Percentiles rank a stretch among this genome's conserved stretches.
These are phyloP conservation scores for Schizochytrium sp. DNA, from an alignment of 108 stramenopile species.

Conservation along the genomic window DNA sequence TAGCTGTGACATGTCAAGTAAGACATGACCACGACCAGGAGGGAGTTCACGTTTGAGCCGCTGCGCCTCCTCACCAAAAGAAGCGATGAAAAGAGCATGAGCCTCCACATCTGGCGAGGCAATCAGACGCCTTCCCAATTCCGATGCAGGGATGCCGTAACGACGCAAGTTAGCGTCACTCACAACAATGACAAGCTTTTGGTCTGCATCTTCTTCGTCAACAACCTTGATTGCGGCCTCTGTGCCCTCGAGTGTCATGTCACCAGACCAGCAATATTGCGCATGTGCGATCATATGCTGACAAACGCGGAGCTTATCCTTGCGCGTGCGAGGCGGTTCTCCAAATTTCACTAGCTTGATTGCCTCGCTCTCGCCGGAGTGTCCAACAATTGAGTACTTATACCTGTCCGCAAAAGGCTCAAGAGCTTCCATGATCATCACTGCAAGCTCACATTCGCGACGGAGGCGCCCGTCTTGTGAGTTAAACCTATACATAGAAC, in stretches of 20 bases:
- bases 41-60: conserved; percentile 56
- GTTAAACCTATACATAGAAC: conserved; percentile 92
- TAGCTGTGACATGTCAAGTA: conserved; percentile 57
- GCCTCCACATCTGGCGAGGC: conserved; percentile 3
- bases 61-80: conserved; percentile 64
- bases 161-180: conserved; percentile 87
- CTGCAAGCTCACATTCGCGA: conserved; percentile 82
- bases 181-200: conserved; percentile 80
- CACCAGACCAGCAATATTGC: conserved; percentile 86
- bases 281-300: conserved; percentile 88
- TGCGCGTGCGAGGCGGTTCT: conserved; percentile 74
- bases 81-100: conserved; percentile 62
- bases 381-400: conserved; percentile 74
- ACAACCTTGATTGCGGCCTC: conserved; percentile 75
- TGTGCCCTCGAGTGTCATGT: conserved; percentile 87
- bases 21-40: conserved; percentile 62
- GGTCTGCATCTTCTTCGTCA: conserved; percentile 65
- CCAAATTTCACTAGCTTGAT: conserved; percentile 45
- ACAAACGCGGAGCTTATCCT: conserved; percentile 78
- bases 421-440: conserved; percentile 88
- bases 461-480: conserved; percentile 83
- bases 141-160: conserved; percentile 80
- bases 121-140: conserved; percentile 49
- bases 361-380: conserved; percentile 62
- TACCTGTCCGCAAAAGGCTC: conserved; percentile 67